Base-by-base conservation (phyloP, 140 eudicot species). In the Stevia rebaudiana region DNA sequence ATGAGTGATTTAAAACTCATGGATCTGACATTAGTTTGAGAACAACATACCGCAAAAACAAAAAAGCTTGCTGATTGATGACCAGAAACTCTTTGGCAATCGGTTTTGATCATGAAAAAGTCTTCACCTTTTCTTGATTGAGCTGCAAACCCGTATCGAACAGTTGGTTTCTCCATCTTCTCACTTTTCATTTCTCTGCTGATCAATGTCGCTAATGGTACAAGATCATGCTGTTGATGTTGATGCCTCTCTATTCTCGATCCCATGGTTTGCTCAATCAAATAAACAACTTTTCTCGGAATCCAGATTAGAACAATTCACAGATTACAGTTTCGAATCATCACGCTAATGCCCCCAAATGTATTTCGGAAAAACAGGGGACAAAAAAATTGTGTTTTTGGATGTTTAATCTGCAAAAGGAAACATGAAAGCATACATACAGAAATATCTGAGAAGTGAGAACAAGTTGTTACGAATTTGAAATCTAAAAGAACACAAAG, bases 101-200 rank as follows among this genome's bases (percentile, higher is more conserved):
- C 95, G 0, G 95, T 82, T 70, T 87, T 90, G 60, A 79, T 81
- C 73, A 87, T 58, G 62, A 82, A 78, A 48, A 71, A 90, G 79
- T 90, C 98, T 71, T 90, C 98, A 42, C 95, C 98, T 90, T 87
- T 90, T 35, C 86, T 84, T 17, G 91, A 84, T 66, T 87, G 91
- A 56, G 88, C 90, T 5, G 95, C 90, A 79, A 76, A 55, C 1
- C 98, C 98, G 61, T 78, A 84, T 44, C 80, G 79, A 40, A 90
- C 65, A 6, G 70, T 76, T 11, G 98, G 95, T 80, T 84, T 90
- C 82, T 90, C 95, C 94, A 87, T 80, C 77, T 87, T 90, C 73
- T 90, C 98, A 61, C 65, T 87, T 82, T 53, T 87, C 79, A 84
- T 69, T 65, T 90, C 98, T 74, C 84, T 80, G 52, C 86, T 79